These are phyloP conservation scores for Tolypocladium pustulatum DNA, from an alignment of 2,329 filamentous ascomycete species.

Conservation along the genomic window DNA sequence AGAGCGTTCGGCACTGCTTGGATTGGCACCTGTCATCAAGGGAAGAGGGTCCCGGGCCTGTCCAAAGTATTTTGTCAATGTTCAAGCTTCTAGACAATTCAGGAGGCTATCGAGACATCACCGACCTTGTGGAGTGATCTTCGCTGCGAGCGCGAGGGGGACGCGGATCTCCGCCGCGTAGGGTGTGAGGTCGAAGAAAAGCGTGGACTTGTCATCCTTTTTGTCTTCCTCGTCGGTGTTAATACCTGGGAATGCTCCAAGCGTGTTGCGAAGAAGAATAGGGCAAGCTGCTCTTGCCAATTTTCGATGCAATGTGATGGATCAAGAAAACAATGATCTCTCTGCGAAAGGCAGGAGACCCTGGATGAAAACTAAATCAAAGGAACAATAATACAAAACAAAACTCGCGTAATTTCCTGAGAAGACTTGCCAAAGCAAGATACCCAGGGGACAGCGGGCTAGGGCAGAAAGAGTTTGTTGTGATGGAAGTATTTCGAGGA, in stretches of 20 bases:
- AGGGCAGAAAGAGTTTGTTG: not conserved
- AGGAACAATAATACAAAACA: no score
- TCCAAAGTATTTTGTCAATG: not conserved
- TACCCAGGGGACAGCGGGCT: not conserved
- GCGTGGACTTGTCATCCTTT: not conserved
- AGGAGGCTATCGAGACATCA: not conserved
- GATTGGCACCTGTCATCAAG: not conserved
- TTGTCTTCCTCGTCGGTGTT: not conserved
- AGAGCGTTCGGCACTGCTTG: not conserved
- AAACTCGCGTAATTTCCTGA: not conserved
- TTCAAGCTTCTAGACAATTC: not conserved
- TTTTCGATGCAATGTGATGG: not conserved
- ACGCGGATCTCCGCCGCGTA: not conserved
- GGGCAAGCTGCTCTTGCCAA: not conserved
- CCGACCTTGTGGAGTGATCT: not conserved
- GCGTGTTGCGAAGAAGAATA: no score
- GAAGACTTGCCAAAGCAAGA: not conserved
- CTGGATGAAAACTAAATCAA: no score
- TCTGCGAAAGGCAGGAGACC: not conserved
- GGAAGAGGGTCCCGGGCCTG: not conserved
- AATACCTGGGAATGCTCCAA: not conserved
- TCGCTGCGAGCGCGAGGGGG: not conserved
- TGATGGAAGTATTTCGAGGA: not conserved
- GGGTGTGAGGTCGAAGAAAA: not conserved
- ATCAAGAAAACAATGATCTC: not conserved